Base-by-base conservation (phyloP, 495 filamentous ascomycete species). In the Neurospora sp. region DNA sequence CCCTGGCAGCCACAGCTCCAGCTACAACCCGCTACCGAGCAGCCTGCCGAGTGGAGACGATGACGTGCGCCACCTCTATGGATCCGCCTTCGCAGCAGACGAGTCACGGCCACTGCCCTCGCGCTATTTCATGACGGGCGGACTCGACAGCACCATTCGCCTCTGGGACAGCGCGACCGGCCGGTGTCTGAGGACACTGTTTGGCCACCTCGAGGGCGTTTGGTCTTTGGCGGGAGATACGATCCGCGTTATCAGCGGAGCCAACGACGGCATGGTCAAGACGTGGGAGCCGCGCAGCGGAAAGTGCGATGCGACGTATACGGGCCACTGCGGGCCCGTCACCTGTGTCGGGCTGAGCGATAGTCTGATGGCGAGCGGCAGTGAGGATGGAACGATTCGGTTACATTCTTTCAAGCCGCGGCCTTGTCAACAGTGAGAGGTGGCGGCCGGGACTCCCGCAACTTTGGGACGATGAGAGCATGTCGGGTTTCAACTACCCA, bases 181-280 rank as follows among this genome's bases (percentile, higher is more conserved):
- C 66, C 85, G 86, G 74, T 97, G 93, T 77, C 83, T 97, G 11
- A 92, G 92, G 70, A 98, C 93, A 5, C 95, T 97, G 82, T 99
- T 98, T 74, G 96, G 96, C 0, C 96, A 99, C 75, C 84, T 99
- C 31, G 96, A 98, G 80, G 96, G 96, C 35, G 90, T 99, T 31
- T 99, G 96, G 96, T 91, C 92, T 11, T 87, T 99, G 6, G 94
- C 93, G 2, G 96, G 93, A 2, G 96, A 99, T 79, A 94, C 92
- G 0, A 84, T 99, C 41, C 89, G 96, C 18, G 89, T 97, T 39
- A 93, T 98, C 41, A 92, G 91, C 70, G 96, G 94, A 12, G 91
- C 92, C 41, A 91, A 98, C 81, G 96, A 99, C 82, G 89, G 92
- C 44, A 98, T 94, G 90, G 92, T 97, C 69, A 98, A 98, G 80